Base-by-base conservation (phyloP, 441 rosid species). In the Biscutella laevigata region DNA sequence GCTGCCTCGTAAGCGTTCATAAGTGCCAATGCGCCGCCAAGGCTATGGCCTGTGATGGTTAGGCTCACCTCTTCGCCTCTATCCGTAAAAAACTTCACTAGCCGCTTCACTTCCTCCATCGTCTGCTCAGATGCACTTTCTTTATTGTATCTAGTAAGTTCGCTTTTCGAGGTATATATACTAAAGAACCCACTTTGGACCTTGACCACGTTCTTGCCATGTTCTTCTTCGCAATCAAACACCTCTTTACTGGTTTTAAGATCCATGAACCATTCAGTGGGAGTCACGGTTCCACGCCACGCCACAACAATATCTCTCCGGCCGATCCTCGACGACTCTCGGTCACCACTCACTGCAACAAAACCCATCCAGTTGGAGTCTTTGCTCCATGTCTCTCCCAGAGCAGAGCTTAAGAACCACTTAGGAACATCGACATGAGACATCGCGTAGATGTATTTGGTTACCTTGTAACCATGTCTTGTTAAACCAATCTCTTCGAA, bases 281-380 rank as follows among this genome's bases (percentile, higher is more conserved):
- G 95, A 4, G 95, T 78, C 66, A 85, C 82, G 0, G 90, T 85
- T 15, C 92, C 92, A 14, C 89, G 74, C 92, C 92, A 88, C 4
- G 82, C 80, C 41, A 88, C 83, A 3, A 78, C 70, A 13, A 83
- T 77, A 68, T 88, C 92, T 53, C 92, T 56, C 49, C 86, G 60
- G 14, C 95, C 95, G 0, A 85, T 81, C 71, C 92, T 66, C 5
- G n/a, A 2, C 0, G 84, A 49, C 67, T 83, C 92, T 43, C 65
- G 34, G 17, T 77, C 77, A 20, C 77, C 70, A 26, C 88, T 78
- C 20, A 70, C 76, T 0, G 88, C 88, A 0, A 83, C 70, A 24
- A 74, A 80, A 0, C 95, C 84, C 73, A 83, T 77, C 95, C 91
- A 83, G 33, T 86, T 86, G n/a, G 88, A 83, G 33, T 83, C 86